These are phyloP conservation scores for Trichoderma brevicompactum DNA, from an alignment of 2,329 filamentous ascomycete species.

Conservation along the genomic window DNA sequence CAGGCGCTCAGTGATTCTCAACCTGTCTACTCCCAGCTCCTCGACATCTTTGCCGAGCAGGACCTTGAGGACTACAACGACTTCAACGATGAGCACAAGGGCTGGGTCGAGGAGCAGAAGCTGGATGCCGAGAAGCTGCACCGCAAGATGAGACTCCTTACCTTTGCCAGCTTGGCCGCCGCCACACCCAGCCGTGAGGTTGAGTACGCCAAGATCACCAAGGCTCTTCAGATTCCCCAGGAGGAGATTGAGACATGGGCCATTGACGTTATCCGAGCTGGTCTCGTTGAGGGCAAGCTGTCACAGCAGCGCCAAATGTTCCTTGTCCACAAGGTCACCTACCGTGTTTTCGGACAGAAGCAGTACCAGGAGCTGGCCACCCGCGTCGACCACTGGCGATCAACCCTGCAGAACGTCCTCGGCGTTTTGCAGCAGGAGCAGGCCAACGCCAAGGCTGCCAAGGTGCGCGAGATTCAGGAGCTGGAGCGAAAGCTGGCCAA, in stretches of 20 bases:
- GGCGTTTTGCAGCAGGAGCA: slow-evolving; percentile 79
- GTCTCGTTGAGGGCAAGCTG: slow-evolving; percentile 94
- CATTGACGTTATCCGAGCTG: slow-evolving; percentile 95
- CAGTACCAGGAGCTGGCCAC: slow-evolving; percentile 96
- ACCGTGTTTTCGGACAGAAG: slow-evolving; percentile 96
- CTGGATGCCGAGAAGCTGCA: slow-evolving; percentile 75
- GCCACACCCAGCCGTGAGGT: slow-evolving; percentile 83
- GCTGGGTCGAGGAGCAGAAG: slow-evolving; percentile 77
- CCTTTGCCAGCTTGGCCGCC: slow-evolving; percentile 86
- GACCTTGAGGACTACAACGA: slow-evolving; percentile 94
- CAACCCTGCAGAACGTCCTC: slow-evolving; percentile 78
- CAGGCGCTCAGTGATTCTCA: slow-evolving; percentile 87
- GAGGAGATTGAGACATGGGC: slow-evolving; percentile 98
- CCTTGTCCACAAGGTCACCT: slow-evolving; percentile 92
- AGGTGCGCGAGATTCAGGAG: slow-evolving; percentile 76
- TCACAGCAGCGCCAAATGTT: slow-evolving; percentile 92
- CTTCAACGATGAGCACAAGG: slow-evolving; percentile 89
- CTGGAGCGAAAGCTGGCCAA: slow-evolving; percentile 67
- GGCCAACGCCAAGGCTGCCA: slow-evolving; percentile 74
- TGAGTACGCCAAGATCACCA: slow-evolving; percentile 82
- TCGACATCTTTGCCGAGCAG: slow-evolving; percentile 94
- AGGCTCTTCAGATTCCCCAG: slow-evolving; percentile 78
- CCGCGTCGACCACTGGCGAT: slow-evolving; percentile 87
- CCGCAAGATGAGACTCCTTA: slow-evolving; percentile 96
- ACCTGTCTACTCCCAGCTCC: slow-evolving; percentile 83